Conservation (phyloP, 2,329 filamentous ascomycete species). For the Stemphylium lycopersici region DNA sequence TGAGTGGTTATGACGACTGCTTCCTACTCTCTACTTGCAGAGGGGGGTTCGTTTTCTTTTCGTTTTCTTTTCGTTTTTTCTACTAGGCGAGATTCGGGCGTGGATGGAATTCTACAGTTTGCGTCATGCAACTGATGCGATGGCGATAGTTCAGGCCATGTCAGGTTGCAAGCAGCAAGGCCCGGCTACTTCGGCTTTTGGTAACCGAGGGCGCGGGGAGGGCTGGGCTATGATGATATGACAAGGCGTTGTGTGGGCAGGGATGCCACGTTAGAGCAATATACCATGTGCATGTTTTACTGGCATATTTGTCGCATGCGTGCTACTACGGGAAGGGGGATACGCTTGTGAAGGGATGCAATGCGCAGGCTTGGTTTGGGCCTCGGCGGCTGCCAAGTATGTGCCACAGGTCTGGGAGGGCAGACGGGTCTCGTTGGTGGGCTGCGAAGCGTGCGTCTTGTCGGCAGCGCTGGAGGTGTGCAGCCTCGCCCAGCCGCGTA, state of each 20-base stretch:
- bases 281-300: constrained; percentile 27
- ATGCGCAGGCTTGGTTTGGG: not conserved
- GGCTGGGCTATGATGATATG: constrained; percentile 12
- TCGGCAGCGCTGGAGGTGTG: not conserved
- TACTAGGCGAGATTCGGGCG: not conserved
- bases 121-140: not conserved
- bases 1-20: constrained; percentile 31
- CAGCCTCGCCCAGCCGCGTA: constrained; percentile 5
- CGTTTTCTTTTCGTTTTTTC: no score
- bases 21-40: not conserved
- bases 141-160: not conserved
- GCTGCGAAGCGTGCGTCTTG: no score
- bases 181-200: not conserved
- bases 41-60: no score
- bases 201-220: not conserved
- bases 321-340: not conserved
- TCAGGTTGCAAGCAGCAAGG: not conserved
- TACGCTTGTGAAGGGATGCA: not conserved
- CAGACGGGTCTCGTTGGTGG: no score
- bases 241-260: constrained; percentile 16
- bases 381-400: not conserved
- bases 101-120: constrained; percentile 14
- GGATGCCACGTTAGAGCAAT: constrained; percentile 15
- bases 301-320: no score
- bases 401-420: no score